Evolutionary conservation across 78 protist genomes (phyloP).

Genomic region (Pelomyxa schiedti): DNA sequence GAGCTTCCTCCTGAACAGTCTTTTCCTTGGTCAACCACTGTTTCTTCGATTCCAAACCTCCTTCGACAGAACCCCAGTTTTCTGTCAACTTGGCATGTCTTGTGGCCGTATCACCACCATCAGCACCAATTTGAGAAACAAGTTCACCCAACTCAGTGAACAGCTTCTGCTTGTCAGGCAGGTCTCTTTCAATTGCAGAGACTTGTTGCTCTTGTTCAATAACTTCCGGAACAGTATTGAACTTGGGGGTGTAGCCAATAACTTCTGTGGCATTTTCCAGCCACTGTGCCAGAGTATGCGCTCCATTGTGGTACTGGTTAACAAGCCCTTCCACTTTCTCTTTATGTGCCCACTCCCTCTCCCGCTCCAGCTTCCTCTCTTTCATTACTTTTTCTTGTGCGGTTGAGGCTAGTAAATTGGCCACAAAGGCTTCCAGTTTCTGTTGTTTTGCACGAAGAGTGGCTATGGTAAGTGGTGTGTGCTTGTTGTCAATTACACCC

Average conservation of each 20-base stretch:
- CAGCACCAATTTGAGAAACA: neutral
- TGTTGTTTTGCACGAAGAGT: neutral
- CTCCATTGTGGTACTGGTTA: neutral
- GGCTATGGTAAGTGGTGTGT: constrained; percentile 34
- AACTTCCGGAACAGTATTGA: neutral
- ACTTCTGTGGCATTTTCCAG: neutral
- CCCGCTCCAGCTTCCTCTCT: neutral
- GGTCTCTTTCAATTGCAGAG: neutral
- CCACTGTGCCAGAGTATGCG: neutral
- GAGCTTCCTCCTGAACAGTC: neutral
- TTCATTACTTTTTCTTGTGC: neutral
- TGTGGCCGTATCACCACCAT: neutral
- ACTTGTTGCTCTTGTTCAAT: neutral
- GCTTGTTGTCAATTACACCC: constrained; percentile 32
- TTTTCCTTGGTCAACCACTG: neutral
- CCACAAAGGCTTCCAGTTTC: neutral
- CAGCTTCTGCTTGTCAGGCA: neutral
- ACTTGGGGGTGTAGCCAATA: neutral
- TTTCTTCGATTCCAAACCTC: neutral
- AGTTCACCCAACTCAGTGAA: neutral
- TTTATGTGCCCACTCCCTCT: neutral
- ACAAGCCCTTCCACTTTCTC: neutral
- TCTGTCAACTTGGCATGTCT: too few species aligned
- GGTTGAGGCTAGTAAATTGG: neutral
- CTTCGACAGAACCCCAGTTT: neutral